Conservation (phyloP, 352 stramenopile species). For the Globisporangium mamillatum region DNA sequence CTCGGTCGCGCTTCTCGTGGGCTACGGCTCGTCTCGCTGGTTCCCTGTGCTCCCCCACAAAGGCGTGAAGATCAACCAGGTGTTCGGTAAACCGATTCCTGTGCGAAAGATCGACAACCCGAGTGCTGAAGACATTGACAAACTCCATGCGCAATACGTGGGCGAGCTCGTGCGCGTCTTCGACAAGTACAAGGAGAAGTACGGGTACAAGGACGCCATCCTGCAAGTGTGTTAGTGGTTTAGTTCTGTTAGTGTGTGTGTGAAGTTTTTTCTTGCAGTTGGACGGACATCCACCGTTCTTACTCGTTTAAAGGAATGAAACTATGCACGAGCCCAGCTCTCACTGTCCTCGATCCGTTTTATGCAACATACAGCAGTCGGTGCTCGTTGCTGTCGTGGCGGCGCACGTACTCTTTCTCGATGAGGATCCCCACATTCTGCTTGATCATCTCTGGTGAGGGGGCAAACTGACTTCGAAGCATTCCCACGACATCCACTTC, state of each 20-base stretch:
- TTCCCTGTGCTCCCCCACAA: conserved; percentile 56
- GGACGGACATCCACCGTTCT: neutral
- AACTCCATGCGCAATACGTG: conserved; percentile 64
- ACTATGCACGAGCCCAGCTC: neutral
- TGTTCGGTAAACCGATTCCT: conserved; percentile 70
- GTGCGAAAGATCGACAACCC: conserved; percentile 61
- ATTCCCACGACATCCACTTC: conserved; percentile 68
- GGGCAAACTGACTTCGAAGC: conserved; percentile 74
- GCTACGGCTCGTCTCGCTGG: conserved; percentile 57
- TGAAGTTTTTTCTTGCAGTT: neutral
- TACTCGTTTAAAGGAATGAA: neutral
- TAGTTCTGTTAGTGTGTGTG: neutral
- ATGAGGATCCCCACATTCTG: conserved; percentile 83
- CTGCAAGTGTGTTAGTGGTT: conserved; percentile 53
- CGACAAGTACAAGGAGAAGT: conserved; percentile 82
- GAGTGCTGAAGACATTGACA: conserved; percentile 60
- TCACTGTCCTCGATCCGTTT: neutral
- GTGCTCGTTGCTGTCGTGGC: conserved; percentile 54
- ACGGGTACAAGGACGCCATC: conserved; percentile 53
- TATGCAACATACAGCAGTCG: conserved; percentile 74
- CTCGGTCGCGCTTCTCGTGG: conserved; percentile 54
- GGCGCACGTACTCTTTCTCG: conserved; percentile 80
- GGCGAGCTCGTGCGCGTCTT: conserved; percentile 73
- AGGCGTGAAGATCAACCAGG: conserved; percentile 56
- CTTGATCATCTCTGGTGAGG: conserved; percentile 52